Evolutionary conservation across 768 basidiomycete species (phyloP), one percentile per base, ranked within the genome.

Genomic region (Lactarius akahatsu): DNA sequence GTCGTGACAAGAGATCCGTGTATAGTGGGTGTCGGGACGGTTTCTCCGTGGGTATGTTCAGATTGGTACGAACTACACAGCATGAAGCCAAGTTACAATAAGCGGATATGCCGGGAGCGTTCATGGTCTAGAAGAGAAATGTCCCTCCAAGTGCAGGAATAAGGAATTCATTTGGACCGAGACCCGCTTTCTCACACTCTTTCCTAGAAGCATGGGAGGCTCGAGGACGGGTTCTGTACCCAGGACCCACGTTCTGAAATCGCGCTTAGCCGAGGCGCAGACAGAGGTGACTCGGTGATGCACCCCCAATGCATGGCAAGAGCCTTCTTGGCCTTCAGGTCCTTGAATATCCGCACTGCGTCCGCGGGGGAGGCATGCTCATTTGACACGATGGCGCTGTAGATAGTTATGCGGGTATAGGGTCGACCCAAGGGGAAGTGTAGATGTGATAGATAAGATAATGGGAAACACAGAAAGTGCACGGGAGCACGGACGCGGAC

Each of bases 281-380:
- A 36, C 15, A 45, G 30, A 18, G 18, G 57, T 40, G 38, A 59
- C 23, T 52, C 13, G 23, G 26, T 52, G 26, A 73, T 80, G 34
- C 70, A 85, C 84, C 85, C 87, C 87, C 87, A 89, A 73, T 89
- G 89, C 82, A 90, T 89, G 0, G 83, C 88, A 10, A 90, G 71
- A 0, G 85, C 88, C 64, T 79, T 80, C 75, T 82, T 81, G 50
- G 87, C 84, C 57, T 77, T 77, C 56, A 88, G 77, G 72, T 91
- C 89, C 69, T 82, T 77, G 80, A 88, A 90, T 1, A 91, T 77
- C 32, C 81, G 76, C 5, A 91, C n/a, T n/a, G n/a, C n/a, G n/a
- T n/a, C n/a, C n/a, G n/a, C n/a, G n/a, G n/a, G n/a, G n/a, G n/a
- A n/a, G n/a, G n/a, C n/a, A n/a, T n/a, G n/a, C n/a, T n/a, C n/a